A percentile compares a stretch with the other conserved stretches of the same genome.
Conservation (phyloP, 1,284 basidiomycete genomes). For the Ceratobasidium sp. region DNA sequence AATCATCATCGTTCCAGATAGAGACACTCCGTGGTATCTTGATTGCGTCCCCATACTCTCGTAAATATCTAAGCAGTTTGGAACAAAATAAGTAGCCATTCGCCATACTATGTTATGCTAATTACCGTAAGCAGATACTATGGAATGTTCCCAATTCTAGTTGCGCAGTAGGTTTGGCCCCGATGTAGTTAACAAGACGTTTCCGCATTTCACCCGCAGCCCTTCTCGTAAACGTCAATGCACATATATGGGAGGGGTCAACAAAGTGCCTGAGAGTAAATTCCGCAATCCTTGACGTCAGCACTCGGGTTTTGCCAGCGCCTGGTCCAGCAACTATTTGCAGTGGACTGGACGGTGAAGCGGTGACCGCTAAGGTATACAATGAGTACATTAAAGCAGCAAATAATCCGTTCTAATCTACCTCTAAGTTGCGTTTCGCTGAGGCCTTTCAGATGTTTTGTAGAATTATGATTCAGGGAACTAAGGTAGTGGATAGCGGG, state of each 20-base stretch:
- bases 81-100: too few species aligned
- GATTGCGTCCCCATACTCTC: conserved; percentile 71
- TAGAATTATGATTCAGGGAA: too few species aligned
- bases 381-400: neutral
- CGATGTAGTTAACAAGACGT: conserved; percentile 60
- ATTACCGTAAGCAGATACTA: conserved; percentile 71
- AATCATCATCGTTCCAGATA: conserved; percentile 85
- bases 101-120: too few species aligned
- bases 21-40: conserved; percentile 79
- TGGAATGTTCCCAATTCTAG: conserved; percentile 70
- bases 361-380: neutral
- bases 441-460: neutral
- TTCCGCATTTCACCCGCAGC: conserved; percentile 89
- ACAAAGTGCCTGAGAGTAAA: conserved; percentile 71
- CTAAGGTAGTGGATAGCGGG: too few species aligned
- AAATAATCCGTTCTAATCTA: neutral
- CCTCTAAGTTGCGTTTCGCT: neutral
- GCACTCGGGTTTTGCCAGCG: conserved; percentile 62
- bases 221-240: conserved; percentile 89
- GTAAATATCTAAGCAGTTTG: conserved; percentile 65
- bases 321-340: conserved; percentile 11
- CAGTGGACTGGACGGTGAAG: neutral
- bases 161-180: neutral
- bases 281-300: conserved; percentile 82
- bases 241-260: conserved; percentile 69